Conservation (phyloP, 2,329 filamentous ascomycete species). For the Paracamarosporium sp. region DNA sequence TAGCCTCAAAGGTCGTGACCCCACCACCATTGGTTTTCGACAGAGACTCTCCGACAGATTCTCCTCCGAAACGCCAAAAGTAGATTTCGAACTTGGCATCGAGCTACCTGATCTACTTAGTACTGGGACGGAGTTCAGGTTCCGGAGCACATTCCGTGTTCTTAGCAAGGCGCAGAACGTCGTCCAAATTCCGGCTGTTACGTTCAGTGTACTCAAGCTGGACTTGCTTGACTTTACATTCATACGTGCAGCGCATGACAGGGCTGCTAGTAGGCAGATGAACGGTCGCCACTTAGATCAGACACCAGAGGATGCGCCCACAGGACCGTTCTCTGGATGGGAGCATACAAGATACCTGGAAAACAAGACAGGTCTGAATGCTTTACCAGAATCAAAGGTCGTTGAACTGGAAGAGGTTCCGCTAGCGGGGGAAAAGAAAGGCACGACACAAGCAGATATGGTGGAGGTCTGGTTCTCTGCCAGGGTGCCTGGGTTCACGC, state of each 20-base stretch:
- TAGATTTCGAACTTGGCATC: constrained; percentile 24
- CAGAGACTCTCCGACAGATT: constrained; percentile 28
- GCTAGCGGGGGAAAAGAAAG: constrained; percentile 14
- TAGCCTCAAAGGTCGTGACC: constrained; percentile 16
- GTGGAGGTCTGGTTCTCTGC: constrained; percentile 28
- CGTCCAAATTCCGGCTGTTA: constrained; percentile 19
- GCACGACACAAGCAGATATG: constrained; percentile 15
- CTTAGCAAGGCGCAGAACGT: constrained; percentile 18
- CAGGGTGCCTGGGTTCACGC: constrained; percentile 25
- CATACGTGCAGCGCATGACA: constrained; percentile 28
- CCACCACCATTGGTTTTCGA: constrained; percentile 22
- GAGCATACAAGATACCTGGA: constrained; percentile 13
- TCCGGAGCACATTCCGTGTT: constrained; percentile 22
- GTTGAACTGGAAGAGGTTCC: constrained; percentile 16
- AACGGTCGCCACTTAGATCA: neutral
- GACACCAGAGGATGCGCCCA: constrained; percentile 1
- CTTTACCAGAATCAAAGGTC: constrained; percentile 17
- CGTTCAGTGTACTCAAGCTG: constrained; percentile 24
- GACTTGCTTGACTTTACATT: constrained; percentile 27
- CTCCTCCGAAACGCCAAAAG: constrained; percentile 26
- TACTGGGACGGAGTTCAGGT: constrained; percentile 25
- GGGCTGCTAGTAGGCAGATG: constrained; percentile 9
- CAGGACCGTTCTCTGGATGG: constrained; percentile 1
- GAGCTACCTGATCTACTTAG: constrained; percentile 23
- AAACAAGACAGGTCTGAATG: constrained; percentile 24